Percentiles rank a stretch among this genome's conserved stretches.
Evolutionary conservation across 352 stramenopile genomes (phyloP).

Genomic region (Pythium coloratum): DNA sequence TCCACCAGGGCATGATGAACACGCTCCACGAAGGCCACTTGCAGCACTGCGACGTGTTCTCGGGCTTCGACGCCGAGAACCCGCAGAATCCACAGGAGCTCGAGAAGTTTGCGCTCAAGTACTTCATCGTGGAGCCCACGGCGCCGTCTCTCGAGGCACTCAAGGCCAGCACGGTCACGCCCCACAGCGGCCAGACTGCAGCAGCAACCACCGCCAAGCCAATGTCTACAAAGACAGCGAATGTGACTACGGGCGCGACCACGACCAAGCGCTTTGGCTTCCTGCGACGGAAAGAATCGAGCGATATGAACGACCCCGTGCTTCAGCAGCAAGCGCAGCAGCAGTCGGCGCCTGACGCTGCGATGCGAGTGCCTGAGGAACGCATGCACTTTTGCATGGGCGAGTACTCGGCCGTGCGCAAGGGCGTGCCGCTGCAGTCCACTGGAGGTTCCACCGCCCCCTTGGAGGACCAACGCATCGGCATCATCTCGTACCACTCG

Average conservation of each 20-base stretch:
- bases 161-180: neutral
- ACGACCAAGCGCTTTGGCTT: constrained; percentile 14
- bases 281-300: constrained; percentile 16
- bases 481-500: constrained; percentile 72
- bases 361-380: constrained; percentile 19
- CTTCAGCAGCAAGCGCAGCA: constrained; percentile 15
- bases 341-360: neutral
- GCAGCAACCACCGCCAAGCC: neutral
- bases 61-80: constrained; percentile 41
- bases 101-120: constrained; percentile 60
- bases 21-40: constrained; percentile 59
- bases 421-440: constrained; percentile 30
- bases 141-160: neutral
- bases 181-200: neutral
- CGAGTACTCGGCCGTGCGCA: constrained; percentile 65
- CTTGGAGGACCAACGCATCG: constrained; percentile 44
- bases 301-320: constrained; percentile 3
- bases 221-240: neutral
- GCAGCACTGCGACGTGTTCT: constrained; percentile 63
- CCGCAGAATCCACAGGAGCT: constrained; percentile 6
- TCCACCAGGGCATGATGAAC: constrained; percentile 58
- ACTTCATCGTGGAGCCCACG: constrained; percentile 29
- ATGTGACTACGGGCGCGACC: constrained; percentile 1
- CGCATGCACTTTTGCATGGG: constrained; percentile 44
- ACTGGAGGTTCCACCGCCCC: constrained; percentile 19